Evolutionary conservation across 2,329 filamentous ascomycete genomes (phyloP), one percentile per base, ranked within the genome.

Genomic region (Colletotrichum theobromicola): DNA sequence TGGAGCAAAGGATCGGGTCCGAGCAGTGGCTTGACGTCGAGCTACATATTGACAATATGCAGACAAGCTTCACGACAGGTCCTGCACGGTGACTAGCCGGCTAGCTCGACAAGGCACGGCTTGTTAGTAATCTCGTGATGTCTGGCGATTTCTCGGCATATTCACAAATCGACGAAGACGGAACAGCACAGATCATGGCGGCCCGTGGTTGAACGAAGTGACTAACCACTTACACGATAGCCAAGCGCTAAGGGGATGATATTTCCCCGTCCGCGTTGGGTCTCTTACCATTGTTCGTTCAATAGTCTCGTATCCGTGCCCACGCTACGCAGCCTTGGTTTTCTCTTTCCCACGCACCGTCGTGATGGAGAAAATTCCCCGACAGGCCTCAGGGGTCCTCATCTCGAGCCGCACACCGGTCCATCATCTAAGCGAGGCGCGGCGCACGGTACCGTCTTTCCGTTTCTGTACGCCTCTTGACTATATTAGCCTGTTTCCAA

Each of bases 21-120:
- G 46, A 70, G 67, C 60, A 60, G 58, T 70, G 50, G 71, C 71
- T 70, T 60, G 70, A 65, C 71, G 55, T n/a, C 18, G 58, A 70
- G 50, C 70, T 70, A 73, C 66, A 58, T 46, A 50, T 73, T 70
- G 70, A 70, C 67, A 60, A 30, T 15, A 24, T 34, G 53, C 34
- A 62, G n/a, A 37, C 60, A 62, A 60, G n/a, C 16, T 62, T 37
- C n/a, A 15, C 34, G 60, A 37, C 32, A 62, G 32, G 42, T 24
- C 21, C n/a, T 21, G 60, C 60, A 62, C 34, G 60, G 21, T 37
- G 42, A 50, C 42, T 50, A 21, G 21, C 42, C 16, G 9, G 35
- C 32, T 35, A 37, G 58, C 58, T 35, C 32, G 26, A 57, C 32
- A 37, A 62, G n/a, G 18, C 37, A 53, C 42, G 46, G 42, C 28